These are phyloP conservation scores for Trichoderma sp. DNA, from an alignment of 2,329 filamentous ascomycete genomes.

Conservation along the genomic window DNA sequence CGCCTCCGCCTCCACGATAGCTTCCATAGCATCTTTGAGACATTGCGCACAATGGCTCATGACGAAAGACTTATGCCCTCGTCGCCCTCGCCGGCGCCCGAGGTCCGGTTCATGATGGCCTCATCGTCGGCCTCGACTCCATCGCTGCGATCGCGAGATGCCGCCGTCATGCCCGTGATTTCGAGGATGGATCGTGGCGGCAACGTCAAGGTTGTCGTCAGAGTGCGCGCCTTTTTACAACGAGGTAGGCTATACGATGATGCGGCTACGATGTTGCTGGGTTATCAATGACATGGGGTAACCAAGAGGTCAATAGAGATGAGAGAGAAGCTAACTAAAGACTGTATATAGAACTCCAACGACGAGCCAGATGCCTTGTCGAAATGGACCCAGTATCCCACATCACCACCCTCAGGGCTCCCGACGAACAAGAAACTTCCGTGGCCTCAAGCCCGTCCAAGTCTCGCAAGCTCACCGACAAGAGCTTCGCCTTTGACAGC, in stretches of 20 bases:
- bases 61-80: slow-evolving; percentile 48
- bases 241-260: slow-evolving; percentile 71
- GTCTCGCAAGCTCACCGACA: slow-evolving; percentile 79
- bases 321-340: not conserved
- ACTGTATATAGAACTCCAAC: slow-evolving; percentile 68
- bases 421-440: slow-evolving; percentile 49
- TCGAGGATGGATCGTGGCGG: slow-evolving; percentile 62
- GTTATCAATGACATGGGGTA: not conserved
- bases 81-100: slow-evolving; percentile 34
- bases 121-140: slow-evolving; percentile 77
- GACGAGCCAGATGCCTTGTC: slow-evolving; percentile 80
- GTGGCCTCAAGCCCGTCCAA: slow-evolving; percentile 48
- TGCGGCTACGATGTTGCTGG: not conserved
- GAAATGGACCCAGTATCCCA: slow-evolving; percentile 88
- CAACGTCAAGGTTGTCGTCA: slow-evolving; percentile 79
- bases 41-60: slow-evolving; percentile 42
- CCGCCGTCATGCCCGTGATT: slow-evolving; percentile 56
- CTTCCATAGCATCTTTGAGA: slow-evolving; percentile 41
- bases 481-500: slow-evolving; percentile 92
- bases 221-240: slow-evolving; percentile 75
- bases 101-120: slow-evolving; percentile 43
- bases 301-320: not conserved
- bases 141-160: slow-evolving; percentile 71
- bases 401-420: slow-evolving; percentile 75
- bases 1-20: slow-evolving; percentile 41